Percentiles rank a stretch among this genome's conserved stretches.
These are phyloP conservation scores for Coelastrella sp. DNA, from an alignment of 139 green algal species.

Conservation along the genomic window DNA sequence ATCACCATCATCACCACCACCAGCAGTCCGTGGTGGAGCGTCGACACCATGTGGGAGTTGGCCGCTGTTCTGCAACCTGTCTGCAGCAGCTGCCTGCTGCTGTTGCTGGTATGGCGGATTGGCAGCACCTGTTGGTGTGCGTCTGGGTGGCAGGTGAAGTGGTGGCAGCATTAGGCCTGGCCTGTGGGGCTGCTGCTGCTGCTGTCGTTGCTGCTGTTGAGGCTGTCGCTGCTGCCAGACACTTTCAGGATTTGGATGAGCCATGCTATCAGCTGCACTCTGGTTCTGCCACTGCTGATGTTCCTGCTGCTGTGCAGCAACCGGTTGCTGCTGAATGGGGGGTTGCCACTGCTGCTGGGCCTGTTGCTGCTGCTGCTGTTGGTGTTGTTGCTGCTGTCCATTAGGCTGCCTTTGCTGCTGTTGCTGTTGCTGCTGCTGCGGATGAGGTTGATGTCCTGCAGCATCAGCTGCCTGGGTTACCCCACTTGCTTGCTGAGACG, in stretches of 20 bases:
- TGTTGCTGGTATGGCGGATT: background rate
- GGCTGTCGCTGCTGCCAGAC: background rate
- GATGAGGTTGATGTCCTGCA: background rate
- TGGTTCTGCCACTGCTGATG: conserved; percentile 1
- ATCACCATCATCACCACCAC: background rate
- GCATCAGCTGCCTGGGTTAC: background rate
- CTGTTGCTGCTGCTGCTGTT: background rate
- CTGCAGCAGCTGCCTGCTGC: conserved; percentile 8
- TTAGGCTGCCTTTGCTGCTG: background rate
- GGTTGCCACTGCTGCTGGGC: conserved; percentile 3
- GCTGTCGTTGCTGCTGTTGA: background rate
- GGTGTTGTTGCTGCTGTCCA: background rate
- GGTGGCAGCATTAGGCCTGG: background rate
- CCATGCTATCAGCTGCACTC: background rate
- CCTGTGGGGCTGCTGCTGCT: background rate
- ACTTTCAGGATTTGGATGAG: no score
- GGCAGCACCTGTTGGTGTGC: background rate
- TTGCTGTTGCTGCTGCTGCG: background rate
- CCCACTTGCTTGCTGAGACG: background rate
- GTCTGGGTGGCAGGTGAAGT: background rate
- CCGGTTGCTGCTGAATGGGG: background rate
- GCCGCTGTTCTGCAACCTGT: background rate
- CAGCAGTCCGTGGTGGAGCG: background rate
- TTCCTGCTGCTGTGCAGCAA: background rate
- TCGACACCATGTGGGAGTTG: background rate